Percentiles rank a stretch among this genome's conserved stretches.
Evolutionary conservation across 2,329 filamentous ascomycete genomes (phyloP).

Genomic region (Bipolaris oryzae): DNA sequence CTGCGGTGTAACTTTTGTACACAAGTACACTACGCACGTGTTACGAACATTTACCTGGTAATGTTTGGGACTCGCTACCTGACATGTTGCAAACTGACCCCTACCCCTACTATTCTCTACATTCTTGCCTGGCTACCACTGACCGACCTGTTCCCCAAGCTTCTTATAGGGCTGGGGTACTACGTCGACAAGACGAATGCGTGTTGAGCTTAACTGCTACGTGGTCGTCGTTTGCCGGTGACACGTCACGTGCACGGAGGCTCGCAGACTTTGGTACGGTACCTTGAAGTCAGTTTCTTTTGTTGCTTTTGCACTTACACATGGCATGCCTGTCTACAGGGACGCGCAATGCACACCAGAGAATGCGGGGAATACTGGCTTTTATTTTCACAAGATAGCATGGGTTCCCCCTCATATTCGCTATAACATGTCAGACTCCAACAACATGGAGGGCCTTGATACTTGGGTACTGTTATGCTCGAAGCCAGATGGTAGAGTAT

Average conservation of each 20-base stretch:
- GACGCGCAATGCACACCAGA: background rate
- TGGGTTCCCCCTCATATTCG: background rate
- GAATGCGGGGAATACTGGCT: background rate
- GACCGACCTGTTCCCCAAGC: background rate
- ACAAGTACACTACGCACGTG: background rate
- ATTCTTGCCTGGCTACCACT: background rate
- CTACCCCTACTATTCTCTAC: background rate
- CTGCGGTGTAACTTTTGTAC: background rate
- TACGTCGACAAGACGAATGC: background rate
- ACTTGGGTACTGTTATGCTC: background rate
- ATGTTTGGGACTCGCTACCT: background rate
- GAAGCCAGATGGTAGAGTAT: too few species aligned
- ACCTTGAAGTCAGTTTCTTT: background rate
- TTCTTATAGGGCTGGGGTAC: background rate
- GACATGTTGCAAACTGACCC: background rate
- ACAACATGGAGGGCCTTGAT: background rate
- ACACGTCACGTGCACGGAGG: conserved; percentile 2
- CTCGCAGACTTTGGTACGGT: background rate
- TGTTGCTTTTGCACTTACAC: background rate
- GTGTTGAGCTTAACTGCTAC: background rate
- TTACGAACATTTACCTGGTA: background rate
- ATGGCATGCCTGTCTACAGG: background rate
- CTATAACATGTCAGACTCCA: background rate
- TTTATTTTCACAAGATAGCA: background rate
- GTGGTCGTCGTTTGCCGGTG: background rate